phyloP scores from a whole-genome alignment of 2,329 filamentous ascomycete species.

The Bretziella fagacearum region DNA sequence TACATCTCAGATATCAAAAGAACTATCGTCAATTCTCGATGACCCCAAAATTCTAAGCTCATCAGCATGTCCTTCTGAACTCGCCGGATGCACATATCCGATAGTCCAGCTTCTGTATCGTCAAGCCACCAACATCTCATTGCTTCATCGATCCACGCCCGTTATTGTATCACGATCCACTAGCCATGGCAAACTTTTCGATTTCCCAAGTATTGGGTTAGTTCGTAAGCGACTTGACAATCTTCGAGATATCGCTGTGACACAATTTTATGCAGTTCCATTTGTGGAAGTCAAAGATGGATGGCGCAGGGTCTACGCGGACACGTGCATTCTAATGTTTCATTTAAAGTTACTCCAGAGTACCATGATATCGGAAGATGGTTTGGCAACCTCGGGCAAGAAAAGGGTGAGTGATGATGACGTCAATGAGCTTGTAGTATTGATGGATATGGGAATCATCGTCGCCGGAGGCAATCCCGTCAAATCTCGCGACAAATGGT shows the following conservation, averaged over 20 bases:
- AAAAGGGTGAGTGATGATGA: slow-evolving; percentile 3
- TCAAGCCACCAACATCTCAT: slow-evolving; percentile 6
- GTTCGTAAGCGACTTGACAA: slow-evolving; percentile 9
- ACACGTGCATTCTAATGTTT: slow-evolving; percentile 49
- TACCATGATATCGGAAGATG: not conserved
- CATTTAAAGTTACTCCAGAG: slow-evolving; percentile 20
- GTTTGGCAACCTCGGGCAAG: no score
- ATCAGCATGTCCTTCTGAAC: slow-evolving; percentile 3
- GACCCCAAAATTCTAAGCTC: slow-evolving; percentile 3
- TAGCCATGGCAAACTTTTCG: not conserved
- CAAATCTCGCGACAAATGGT: slow-evolving; percentile 11
- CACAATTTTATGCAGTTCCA: slow-evolving; percentile 13
- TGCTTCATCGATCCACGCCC: not conserved
- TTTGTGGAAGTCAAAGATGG: slow-evolving; percentile 32
- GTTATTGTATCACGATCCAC: not conserved
- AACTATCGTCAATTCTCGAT: slow-evolving; percentile 2
- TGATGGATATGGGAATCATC: slow-evolving; percentile 62
- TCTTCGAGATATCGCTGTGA: slow-evolving; percentile 10
- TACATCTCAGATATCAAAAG: slow-evolving; percentile 4
- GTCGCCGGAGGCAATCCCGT: slow-evolving; percentile 23
- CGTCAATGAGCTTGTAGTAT: slow-evolving; percentile 41
- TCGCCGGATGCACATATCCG: slow-evolving; percentile 10
- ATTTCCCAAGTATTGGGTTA: not conserved
- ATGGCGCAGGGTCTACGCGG: slow-evolving; percentile 57
- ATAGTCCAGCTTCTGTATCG: slow-evolving; percentile 9